These are phyloP conservation scores for Flaveria ramosissima DNA, from an alignment of 129 eudicot genomes.

Conservation along the genomic window DNA sequence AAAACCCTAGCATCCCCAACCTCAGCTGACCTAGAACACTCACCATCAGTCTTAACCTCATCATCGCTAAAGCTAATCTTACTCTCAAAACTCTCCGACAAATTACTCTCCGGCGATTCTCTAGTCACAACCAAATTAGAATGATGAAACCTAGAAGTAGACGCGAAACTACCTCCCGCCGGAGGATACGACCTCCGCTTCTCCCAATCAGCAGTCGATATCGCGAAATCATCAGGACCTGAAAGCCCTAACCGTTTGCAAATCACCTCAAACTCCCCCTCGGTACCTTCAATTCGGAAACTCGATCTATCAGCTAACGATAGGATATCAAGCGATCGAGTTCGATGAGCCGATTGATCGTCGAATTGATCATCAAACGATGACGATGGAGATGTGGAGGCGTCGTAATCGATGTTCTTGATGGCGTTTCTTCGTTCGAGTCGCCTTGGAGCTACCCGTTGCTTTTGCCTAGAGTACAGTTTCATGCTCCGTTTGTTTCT, in stretches of 20 bases:
- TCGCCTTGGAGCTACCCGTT: constrained; percentile 35
- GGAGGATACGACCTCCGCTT: constrained; percentile 47
- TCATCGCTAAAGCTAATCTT: constrained; percentile 33
- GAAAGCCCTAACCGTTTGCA: constrained; percentile 59
- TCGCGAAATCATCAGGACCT: constrained; percentile 72
- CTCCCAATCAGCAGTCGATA: constrained; percentile 63
- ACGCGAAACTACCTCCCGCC: constrained; percentile 20
- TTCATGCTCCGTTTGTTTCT: constrained; percentile 31
- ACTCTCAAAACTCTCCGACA: constrained; percentile 25
- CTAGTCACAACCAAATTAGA: constrained; percentile 17
- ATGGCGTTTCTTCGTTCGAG: constrained; percentile 65
- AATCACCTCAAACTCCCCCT: constrained; percentile 59
- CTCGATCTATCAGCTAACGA: constrained; percentile 40
- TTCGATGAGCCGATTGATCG: constrained; percentile 34
- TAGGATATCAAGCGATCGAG: constrained; percentile 51
- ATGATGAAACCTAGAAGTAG: constrained; percentile 30
- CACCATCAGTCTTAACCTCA: constrained; percentile 27
- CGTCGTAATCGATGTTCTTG: constrained; percentile 66
- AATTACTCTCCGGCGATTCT: constrained; percentile 26
- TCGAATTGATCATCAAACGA: constrained; percentile 40
- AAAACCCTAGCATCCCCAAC: constrained; percentile 30
- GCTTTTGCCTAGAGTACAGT: constrained; percentile 36
- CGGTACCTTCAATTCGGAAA: constrained; percentile 61
- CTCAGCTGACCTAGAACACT: constrained; percentile 18
- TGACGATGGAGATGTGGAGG: constrained; percentile 35